A percentile compares a stretch with the other conserved stretches of the same genome.
Evolutionary conservation across 441 rosid species (phyloP).

Genomic region (Arabidopsis lyrata): DNA sequence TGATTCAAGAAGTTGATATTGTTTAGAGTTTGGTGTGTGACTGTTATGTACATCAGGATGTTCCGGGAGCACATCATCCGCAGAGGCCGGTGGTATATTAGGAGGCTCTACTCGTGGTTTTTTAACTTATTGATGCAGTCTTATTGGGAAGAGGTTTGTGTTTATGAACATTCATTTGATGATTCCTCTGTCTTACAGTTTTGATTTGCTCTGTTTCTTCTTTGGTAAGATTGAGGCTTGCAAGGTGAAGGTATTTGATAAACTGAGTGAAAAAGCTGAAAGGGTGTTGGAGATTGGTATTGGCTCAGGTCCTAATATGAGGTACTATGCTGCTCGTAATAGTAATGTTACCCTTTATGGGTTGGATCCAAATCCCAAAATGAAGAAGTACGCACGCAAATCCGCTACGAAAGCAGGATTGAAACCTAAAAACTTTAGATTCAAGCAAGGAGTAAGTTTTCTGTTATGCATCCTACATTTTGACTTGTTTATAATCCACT

Average conservation of each 20-base stretch:
- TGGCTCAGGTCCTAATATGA: slow-evolving; percentile 84
- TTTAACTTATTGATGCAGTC: slow-evolving; percentile 55
- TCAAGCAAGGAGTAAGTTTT: slow-evolving; percentile 61
- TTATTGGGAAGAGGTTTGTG: slow-evolving; percentile 73
- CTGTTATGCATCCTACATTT: neutral
- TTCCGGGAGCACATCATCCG: slow-evolving; percentile 32
- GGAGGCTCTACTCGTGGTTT: slow-evolving; percentile 44
- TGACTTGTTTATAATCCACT: neutral
- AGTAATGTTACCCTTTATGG: slow-evolving; percentile 60
- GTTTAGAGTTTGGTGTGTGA: slow-evolving; percentile 15
- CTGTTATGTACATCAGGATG: slow-evolving; percentile 23
- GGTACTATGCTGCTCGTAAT: slow-evolving; percentile 57
- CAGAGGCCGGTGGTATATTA: slow-evolving; percentile 33
- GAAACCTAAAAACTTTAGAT: slow-evolving; percentile 56
- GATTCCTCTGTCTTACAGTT: neutral
- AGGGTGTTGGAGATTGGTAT: slow-evolving; percentile 84
- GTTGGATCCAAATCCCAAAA: slow-evolving; percentile 76
- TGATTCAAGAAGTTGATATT: slow-evolving; percentile 3
- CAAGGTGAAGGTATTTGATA: slow-evolving; percentile 61
- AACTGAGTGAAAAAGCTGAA: slow-evolving; percentile 61
- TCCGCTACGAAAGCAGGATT: slow-evolving; percentile 76
- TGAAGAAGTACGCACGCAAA: slow-evolving; percentile 65
- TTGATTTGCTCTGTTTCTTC: slow-evolving; percentile 24
- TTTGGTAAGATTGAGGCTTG: slow-evolving; percentile 61
- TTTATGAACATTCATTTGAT: slow-evolving; percentile 14